These are phyloP conservation scores for Fusarium sp. DNA, from an alignment of 2,329 filamentous ascomycete species.

Conservation along the genomic window DNA sequence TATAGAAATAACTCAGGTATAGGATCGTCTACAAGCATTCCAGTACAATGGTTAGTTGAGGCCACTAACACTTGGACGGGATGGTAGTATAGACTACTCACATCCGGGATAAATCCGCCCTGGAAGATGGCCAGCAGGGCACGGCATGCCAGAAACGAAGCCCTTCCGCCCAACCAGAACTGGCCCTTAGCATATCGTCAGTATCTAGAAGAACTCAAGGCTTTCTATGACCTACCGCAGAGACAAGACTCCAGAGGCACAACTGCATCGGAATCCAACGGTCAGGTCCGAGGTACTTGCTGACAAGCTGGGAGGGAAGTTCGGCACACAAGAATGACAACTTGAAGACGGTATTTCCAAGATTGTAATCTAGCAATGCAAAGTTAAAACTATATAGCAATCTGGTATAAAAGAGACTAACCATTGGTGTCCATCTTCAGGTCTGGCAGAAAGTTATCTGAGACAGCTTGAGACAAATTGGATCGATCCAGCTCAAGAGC, in stretches of 20 bases:
- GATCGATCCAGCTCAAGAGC: constrained; percentile 58
- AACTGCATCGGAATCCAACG: neutral
- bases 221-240: neutral
- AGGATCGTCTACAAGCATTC: neutral
- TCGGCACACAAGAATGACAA: neutral
- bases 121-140: neutral
- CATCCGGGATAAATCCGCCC: neutral
- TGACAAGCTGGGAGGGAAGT: neutral
- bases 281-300: neutral
- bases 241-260: neutral
- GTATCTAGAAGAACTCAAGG: fast-evolving
- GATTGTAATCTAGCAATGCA: neutral
- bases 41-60: neutral
- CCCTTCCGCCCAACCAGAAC: neutral
- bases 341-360: neutral
- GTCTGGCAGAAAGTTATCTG: constrained; percentile 56
- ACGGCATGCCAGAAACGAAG: neutral
- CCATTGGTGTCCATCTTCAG: neutral
- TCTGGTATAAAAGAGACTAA: neutral
- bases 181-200: neutral
- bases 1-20: neutral
- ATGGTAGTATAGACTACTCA: fast-evolving
- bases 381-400: fast-evolving
- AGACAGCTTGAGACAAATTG: constrained; percentile 54
- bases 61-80: no score